Conservation (phyloP, 805 yeast genomes). For the Saccharomycopsis babjevae region DNA sequence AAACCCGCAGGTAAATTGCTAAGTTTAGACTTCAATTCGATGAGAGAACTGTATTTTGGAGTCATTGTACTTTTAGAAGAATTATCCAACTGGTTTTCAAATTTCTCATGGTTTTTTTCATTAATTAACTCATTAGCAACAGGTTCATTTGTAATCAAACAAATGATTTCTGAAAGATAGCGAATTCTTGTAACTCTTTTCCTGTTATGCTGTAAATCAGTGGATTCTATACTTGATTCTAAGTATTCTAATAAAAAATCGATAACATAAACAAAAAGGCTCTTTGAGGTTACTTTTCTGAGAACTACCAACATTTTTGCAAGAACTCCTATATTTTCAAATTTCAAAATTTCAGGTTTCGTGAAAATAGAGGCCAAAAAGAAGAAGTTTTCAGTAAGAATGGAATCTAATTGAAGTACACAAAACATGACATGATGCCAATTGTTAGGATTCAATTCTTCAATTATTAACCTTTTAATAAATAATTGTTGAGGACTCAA, state of each 20-base stretch:
- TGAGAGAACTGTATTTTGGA: not conserved
- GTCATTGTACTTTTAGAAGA: not conserved
- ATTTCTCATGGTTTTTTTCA: not conserved
- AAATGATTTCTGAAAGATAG: slow-evolving; percentile 34
- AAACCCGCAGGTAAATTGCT: too few relatives aligned
- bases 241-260: slow-evolving; percentile 61
- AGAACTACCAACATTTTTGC: slow-evolving; percentile 37
- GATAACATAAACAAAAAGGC: slow-evolving; percentile 36
- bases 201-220: slow-evolving; percentile 50
- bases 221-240: slow-evolving; percentile 52
- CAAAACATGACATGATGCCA: slow-evolving; percentile 28
- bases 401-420: slow-evolving; percentile 28
- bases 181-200: slow-evolving; percentile 49
- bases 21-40: not conserved
- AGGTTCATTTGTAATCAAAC: slow-evolving; percentile 35
- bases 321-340: slow-evolving; percentile 41
- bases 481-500: slow-evolving; percentile 37
- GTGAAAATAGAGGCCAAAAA: slow-evolving; percentile 32
- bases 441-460: slow-evolving; percentile 36
- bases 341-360: slow-evolving; percentile 51
- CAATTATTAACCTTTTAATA: slow-evolving; percentile 39
- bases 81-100: not conserved
- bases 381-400: slow-evolving; percentile 22
- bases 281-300: slow-evolving; percentile 24
- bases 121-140: not conserved